Conservation (phyloP, 2,329 filamentous ascomycete genomes). For the Arthroderma uncinatum region DNA sequence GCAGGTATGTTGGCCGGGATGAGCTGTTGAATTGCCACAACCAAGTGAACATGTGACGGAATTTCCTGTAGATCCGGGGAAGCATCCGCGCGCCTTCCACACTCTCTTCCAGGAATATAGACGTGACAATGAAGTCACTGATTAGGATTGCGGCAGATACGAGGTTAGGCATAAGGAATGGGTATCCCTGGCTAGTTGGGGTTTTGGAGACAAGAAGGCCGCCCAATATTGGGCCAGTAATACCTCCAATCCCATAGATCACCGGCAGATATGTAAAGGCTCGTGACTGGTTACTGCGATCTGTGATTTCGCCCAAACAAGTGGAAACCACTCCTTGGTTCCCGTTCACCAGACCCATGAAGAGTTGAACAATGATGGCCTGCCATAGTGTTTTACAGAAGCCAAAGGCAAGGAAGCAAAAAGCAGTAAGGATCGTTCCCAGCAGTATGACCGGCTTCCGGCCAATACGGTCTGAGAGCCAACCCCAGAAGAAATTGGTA, state of each 20-base stretch:
- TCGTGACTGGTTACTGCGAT: constrained; percentile 83
- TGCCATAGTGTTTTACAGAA: constrained; percentile 77
- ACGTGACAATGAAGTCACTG: constrained; percentile 60
- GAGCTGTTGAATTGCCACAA: constrained; percentile 57
- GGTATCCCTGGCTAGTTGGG: constrained; percentile 50
- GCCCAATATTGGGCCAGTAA: constrained; percentile 85
- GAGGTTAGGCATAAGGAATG: constrained; percentile 77
- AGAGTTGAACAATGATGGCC: constrained; percentile 68
- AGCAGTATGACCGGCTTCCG: constrained; percentile 71
- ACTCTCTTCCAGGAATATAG: constrained; percentile 80
- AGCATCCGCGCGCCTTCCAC: constrained; percentile 55
- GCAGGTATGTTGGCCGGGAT: constrained; percentile 49
- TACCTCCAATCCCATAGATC: constrained; percentile 88
- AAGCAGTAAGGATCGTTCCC: constrained; percentile 71
- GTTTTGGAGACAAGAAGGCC: constrained; percentile 63
- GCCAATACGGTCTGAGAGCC: constrained; percentile 65
- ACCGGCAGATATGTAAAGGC: constrained; percentile 93
- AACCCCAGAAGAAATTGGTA: constrained; percentile 88
- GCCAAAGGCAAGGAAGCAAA: constrained; percentile 76
- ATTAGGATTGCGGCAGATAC: constrained; percentile 61
- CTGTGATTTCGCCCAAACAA: constrained; percentile 86
- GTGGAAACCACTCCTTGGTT: constrained; percentile 92
- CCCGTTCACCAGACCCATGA: constrained; percentile 90
- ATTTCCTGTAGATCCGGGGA: constrained; percentile 48
- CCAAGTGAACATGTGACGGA: constrained; percentile 53